phyloP scores from a whole-genome alignment of 371 early-diverging fungal genomes.

The Mortierella sp. region DNA sequence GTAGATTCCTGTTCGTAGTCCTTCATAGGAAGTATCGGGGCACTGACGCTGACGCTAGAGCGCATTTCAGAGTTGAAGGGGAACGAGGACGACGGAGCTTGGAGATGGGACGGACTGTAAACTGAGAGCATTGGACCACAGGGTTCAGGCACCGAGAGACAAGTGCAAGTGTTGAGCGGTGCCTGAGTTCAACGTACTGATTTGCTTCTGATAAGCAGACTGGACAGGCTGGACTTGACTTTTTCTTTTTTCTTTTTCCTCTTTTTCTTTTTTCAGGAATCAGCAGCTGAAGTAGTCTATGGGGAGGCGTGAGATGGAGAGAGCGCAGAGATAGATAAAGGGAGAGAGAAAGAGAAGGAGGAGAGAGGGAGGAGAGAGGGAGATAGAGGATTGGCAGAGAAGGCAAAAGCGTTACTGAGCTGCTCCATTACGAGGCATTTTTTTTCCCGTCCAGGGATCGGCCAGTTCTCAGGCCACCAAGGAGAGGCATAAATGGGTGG shows the following conservation, averaged over 20 bases:
- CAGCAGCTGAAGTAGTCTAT: not conserved
- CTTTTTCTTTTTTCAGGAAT: not conserved
- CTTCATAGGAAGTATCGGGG: not conserved
- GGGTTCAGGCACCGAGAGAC: not conserved
- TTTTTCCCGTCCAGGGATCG: not conserved
- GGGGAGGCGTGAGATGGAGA: not conserved
- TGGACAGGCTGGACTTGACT: not conserved
- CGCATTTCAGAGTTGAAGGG: slow-evolving; percentile 48
- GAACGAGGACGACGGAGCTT: slow-evolving; percentile 39
- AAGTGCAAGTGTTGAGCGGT: not conserved
- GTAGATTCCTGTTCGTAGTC: not conserved
- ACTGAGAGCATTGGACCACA: slow-evolving; percentile 40
- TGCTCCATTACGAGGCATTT: not conserved
- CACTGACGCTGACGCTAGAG: slow-evolving; percentile 12
- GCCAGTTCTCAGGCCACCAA: too few relatives aligned
- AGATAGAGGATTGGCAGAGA: not conserved
- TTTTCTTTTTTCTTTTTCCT: not conserved
- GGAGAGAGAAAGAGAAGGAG: not conserved
- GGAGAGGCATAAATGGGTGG: not conserved
- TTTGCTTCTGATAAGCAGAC: not conserved
- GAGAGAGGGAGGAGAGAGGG: not conserved
- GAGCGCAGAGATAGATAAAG: not conserved
- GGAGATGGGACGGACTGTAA: slow-evolving; percentile 44
- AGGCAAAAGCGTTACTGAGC: not conserved
- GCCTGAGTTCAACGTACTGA: too few relatives aligned